Percentiles rank a stretch among this genome's conserved stretches.
Conservation (phyloP, 2,329 filamentous ascomycete species). For the Clonostachys chloroleuca region DNA sequence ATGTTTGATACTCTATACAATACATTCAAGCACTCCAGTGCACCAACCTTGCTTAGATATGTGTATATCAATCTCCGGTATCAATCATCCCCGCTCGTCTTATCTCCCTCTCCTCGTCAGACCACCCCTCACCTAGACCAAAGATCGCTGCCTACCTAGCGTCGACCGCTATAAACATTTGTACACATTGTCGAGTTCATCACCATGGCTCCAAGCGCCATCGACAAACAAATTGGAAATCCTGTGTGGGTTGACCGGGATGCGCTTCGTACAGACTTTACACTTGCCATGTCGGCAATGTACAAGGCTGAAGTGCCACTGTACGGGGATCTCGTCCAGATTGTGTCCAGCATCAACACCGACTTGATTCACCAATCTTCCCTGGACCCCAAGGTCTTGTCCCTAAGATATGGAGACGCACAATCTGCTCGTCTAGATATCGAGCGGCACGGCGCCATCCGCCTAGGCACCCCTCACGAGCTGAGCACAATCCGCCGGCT, state of each 20-base stretch:
- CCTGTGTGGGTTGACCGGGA: slow-evolving; percentile 5
- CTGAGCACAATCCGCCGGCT: slow-evolving; percentile 33
- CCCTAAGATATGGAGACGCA: background rate
- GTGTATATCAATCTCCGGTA: too few species aligned
- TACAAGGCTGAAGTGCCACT: slow-evolving; percentile 25
- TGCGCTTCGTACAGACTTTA: slow-evolving; percentile 16
- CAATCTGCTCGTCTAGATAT: slow-evolving; percentile 9
- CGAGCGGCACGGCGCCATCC: slow-evolving; percentile 40
- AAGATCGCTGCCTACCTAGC: too few species aligned
- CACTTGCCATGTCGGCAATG: slow-evolving; percentile 24
- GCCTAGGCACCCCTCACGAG: slow-evolving; percentile 38
- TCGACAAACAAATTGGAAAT: too few species aligned
- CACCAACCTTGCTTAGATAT: too few species aligned
- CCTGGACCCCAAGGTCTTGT: background rate
- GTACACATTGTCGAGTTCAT: too few species aligned
- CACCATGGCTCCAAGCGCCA: too few species aligned
- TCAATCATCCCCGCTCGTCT: too few species aligned
- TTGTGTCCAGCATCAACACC: slow-evolving; percentile 19
- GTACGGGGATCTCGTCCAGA: slow-evolving; percentile 21
- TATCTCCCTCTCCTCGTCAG: too few species aligned
- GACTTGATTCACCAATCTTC: background rate
- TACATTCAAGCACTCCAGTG: too few species aligned
- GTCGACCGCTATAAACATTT: too few species aligned
- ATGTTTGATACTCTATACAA: too few species aligned
- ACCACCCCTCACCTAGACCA: too few species aligned